Base-by-base conservation (phyloP, 805 yeast species). In the Brettanomyces anomalus region DNA sequence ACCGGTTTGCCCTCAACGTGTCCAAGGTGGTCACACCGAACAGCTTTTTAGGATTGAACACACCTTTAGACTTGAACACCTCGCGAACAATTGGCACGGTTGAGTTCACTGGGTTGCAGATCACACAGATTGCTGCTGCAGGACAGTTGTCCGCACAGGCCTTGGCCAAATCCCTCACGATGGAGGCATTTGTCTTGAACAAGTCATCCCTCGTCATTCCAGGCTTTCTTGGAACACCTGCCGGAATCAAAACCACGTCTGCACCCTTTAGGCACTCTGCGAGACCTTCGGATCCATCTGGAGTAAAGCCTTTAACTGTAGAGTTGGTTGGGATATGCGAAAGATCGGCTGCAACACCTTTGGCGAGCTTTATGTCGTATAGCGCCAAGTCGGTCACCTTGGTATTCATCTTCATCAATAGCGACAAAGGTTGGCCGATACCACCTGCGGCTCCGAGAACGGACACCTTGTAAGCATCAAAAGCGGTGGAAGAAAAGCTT, bases 121-220 rank as follows among this genome's bases (percentile, higher is more conserved):
- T 88, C 60, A 88, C 77, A 54, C 74, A 74, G 42, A 88, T 68
- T 41, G 85, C 79, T 47, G 96, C 96, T 55, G 85, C 75, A 61
- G 96, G 96, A 52, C 85, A 76, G 65, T 72, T 62, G 52, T 83
- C 85, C 48, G 94, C 95, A 55, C 77, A 77, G 43, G 88, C 84
- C 67, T 81, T 73, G 62, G 95, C 95, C 66, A 89, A 76, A 67
- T 85, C 96, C 64, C 93, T 81, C 50, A 89, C 96, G 65, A 89
- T 89, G 41, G 94, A 82, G 42, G 97, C 97, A 62, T 89, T 89
- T 72, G 94, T 89, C 74, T 85, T 82, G 81, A 89, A 89, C 58
- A 89, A 74, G 64, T 89, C 97, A 65, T 89, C 97, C 75, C 97
- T 85, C 61, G 96, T 86, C 97, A 89, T 89, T 67, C 97, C 97